These are phyloP conservation scores for Vicia villosa DNA, from an alignment of 306 rosid species.

Conservation along the genomic window DNA sequence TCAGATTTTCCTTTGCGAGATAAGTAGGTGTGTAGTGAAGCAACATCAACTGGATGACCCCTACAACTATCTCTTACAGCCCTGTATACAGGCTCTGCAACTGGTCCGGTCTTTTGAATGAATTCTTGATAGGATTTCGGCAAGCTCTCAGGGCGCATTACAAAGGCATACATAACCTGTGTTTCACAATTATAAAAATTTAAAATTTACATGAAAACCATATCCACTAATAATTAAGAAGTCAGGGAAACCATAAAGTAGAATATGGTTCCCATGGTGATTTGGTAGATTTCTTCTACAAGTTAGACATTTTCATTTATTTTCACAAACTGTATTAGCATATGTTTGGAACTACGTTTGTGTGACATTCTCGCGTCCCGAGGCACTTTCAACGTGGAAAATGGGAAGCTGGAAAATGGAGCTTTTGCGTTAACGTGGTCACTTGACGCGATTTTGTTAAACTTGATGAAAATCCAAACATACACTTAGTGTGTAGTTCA, in stretches of 20 bases:
- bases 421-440: too few species aligned
- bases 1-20: constrained; percentile 52
- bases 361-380: too few species aligned
- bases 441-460: too few species aligned
- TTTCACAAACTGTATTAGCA: constrained; percentile 14
- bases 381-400: too few species aligned
- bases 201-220: constrained; percentile 10
- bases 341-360: too few species aligned
- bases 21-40: constrained; percentile 71
- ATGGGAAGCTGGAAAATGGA: too few species aligned
- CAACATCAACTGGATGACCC: constrained; percentile 72
- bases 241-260: constrained; percentile 24
- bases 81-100: constrained; percentile 88
- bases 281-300: background rate
- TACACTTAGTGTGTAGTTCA: background rate
- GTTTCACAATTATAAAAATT: constrained; percentile 4
- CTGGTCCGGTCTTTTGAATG: constrained; percentile 95
- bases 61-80: constrained; percentile 92
- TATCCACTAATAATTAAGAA: constrained; percentile 5
- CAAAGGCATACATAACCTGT: constrained; percentile 96
- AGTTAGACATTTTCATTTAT: background rate
- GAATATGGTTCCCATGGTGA: background rate
- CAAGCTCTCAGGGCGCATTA: constrained; percentile 98
- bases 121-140: constrained; percentile 92
- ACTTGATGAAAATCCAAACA: too few species aligned